These are phyloP conservation scores for Daldinia eschscholtzii DNA, from an alignment of 2,329 filamentous ascomycete species.

Conservation along the genomic window DNA sequence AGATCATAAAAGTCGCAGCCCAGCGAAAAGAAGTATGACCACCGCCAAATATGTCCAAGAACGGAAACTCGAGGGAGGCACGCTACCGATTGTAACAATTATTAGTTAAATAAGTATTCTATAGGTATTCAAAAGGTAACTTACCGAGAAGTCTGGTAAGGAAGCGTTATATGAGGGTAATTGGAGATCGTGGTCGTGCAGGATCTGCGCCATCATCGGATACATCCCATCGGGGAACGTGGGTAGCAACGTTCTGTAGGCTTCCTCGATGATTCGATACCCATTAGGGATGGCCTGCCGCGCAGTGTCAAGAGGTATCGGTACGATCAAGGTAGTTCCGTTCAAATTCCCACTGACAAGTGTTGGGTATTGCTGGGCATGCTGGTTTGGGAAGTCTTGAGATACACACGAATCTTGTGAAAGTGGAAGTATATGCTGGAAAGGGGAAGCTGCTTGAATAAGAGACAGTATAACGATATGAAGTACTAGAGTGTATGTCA, in stretches of 20 bases:
- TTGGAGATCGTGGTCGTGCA: constrained; percentile 65
- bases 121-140: constrained; percentile 34
- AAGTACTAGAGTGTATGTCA: constrained; percentile 8
- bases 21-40: constrained; percentile 65
- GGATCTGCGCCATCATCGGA: constrained; percentile 64
- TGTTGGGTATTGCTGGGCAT: constrained; percentile 60
- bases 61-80: constrained; percentile 66
- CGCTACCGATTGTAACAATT: constrained; percentile 55
- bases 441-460: constrained; percentile 13
- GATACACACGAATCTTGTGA: constrained; percentile 44
- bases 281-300: constrained; percentile 61
- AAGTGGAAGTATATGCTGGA: constrained; percentile 10
- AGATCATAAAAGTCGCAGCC: constrained; percentile 62
- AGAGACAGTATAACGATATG: constrained; percentile 1
- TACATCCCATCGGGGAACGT: constrained; percentile 65
- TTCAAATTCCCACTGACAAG: constrained; percentile 67
- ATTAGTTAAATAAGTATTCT: neutral
- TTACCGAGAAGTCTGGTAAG: constrained; percentile 63
- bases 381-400: constrained; percentile 60
- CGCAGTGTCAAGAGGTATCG: constrained; percentile 62
- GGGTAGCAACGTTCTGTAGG: constrained; percentile 62
- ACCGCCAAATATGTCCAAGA: constrained; percentile 65
- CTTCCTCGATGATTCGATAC: constrained; percentile 64
- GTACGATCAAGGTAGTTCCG: constrained; percentile 64
- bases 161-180: constrained; percentile 55